phyloP scores from a whole-genome alignment of 2,329 filamentous ascomycete species.

The Coleophoma crateriformis region DNA sequence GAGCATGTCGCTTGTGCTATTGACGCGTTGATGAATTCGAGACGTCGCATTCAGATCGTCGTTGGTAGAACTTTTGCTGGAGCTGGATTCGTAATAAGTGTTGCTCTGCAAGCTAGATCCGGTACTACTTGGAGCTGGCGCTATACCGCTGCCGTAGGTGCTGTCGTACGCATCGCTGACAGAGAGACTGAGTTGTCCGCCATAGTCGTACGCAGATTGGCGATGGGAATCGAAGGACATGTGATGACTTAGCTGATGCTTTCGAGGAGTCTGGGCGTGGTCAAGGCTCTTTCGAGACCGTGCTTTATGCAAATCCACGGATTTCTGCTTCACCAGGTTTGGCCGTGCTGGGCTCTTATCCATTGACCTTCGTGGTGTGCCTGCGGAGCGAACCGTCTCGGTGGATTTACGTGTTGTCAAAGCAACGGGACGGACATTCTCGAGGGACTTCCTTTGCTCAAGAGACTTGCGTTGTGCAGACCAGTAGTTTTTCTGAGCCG shows the following conservation, averaged over 20 bases:
- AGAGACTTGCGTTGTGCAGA: slow-evolving; percentile 8
- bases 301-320: neutral
- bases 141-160: slow-evolving; percentile 6
- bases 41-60: no score
- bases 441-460: slow-evolving; percentile 9
- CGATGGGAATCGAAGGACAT: slow-evolving; percentile 1
- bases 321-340: neutral
- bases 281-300: neutral
- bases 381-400: neutral
- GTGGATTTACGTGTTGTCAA: neutral
- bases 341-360: neutral
- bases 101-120: no score
- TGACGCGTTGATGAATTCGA: no score
- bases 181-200: slow-evolving; percentile 1
- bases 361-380: neutral
- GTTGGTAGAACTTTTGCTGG: no score
- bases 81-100: slow-evolving; percentile 8
- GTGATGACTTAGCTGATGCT: neutral
- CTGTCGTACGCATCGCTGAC: slow-evolving; percentile 13
- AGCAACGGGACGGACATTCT: neutral
- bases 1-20: slow-evolving; percentile 15
- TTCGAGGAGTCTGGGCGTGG: neutral
- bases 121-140: no score
- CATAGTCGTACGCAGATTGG: slow-evolving; percentile 5
- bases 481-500: slow-evolving; percentile 7